A percentile compares a stretch with the other conserved stretches of the same genome.
phyloP scores from a whole-genome alignment of 306 rosid genomes.

The Ammopiptanthus mongolicus region DNA sequence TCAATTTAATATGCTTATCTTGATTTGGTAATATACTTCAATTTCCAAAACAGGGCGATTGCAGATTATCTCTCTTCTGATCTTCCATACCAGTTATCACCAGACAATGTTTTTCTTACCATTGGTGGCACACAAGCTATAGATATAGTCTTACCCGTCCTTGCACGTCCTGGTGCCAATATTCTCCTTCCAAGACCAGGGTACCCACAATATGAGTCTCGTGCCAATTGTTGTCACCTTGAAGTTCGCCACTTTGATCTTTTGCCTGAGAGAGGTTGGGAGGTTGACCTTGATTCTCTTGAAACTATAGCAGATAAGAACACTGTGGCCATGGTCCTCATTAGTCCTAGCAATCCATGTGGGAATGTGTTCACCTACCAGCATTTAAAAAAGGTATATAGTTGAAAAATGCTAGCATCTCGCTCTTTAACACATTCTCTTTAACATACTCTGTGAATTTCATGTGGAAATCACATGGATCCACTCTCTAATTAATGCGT shows the following conservation, averaged over 20 bases:
- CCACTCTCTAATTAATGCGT: no score
- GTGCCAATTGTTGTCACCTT: constrained; percentile 36
- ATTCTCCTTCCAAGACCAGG: constrained; percentile 72
- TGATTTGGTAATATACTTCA: neutral
- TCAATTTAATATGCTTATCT: neutral
- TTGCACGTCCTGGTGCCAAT: constrained; percentile 59
- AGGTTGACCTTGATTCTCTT: constrained; percentile 53
- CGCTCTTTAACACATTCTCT: no score
- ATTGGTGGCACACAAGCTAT: constrained; percentile 67
- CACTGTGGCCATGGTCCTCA: constrained; percentile 55
- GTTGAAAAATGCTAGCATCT: no score
- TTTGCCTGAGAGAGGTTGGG: constrained; percentile 55
- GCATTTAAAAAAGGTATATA: constrained; percentile 51
- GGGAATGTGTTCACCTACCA: constrained; percentile 56
- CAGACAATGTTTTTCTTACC: constrained; percentile 41
- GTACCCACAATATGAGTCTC: constrained; percentile 51
- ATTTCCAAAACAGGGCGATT: constrained; percentile 36
- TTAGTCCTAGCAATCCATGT: constrained; percentile 66
- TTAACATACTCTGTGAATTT: no score
- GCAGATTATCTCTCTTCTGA: constrained; percentile 35
- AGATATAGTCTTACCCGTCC: constrained; percentile 44
- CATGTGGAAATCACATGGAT: no score
- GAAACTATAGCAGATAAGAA: constrained; percentile 57
- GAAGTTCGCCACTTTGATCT: constrained; percentile 63
- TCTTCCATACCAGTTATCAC: constrained; percentile 32